phyloP scores from a whole-genome alignment of 306 rosid species.

The Begonia fuchsioides region DNA sequence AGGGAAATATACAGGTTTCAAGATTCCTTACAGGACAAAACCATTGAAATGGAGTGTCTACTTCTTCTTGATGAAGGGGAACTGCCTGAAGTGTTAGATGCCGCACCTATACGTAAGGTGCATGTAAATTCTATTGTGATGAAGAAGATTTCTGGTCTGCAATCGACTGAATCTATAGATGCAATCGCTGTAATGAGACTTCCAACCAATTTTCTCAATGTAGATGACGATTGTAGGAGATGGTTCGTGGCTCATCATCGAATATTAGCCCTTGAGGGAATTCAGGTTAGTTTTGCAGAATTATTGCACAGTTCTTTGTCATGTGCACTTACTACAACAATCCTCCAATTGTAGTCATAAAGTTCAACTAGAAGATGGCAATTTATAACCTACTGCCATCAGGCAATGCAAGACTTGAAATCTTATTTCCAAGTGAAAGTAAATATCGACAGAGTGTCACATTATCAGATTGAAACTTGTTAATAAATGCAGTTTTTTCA shows the following conservation, averaged over 20 bases:
- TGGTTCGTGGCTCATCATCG: slow-evolving; percentile 59
- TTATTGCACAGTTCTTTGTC: no score
- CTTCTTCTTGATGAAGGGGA: slow-evolving; percentile 54
- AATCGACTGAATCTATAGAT: slow-evolving; percentile 60
- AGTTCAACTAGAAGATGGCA: no score
- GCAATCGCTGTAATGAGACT: slow-evolving; percentile 66
- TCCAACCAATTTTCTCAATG: slow-evolving; percentile 38
- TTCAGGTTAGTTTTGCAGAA: slow-evolving; percentile 45
- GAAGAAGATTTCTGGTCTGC: slow-evolving; percentile 66
- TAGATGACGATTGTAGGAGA: slow-evolving; percentile 25
- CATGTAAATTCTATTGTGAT: slow-evolving; percentile 54
- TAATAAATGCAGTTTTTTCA: no score
- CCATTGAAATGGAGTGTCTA: slow-evolving; percentile 43
- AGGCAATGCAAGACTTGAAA: no score
- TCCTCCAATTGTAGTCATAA: no score
- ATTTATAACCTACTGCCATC: no score
- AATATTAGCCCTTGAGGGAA: slow-evolving; percentile 73
- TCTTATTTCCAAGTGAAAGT: no score
- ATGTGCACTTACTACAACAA: no score
- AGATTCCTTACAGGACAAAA: slow-evolving; percentile 32
- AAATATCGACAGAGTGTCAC: no score
- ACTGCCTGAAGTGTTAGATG: slow-evolving; percentile 43
- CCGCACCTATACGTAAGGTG: slow-evolving; percentile 28
- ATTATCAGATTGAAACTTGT: no score
- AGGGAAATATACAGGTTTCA: slow-evolving; percentile 74